These are phyloP conservation scores for Taphrina pruni DNA, from an alignment of 1,139 yeast genomes.

Conservation along the genomic window DNA sequence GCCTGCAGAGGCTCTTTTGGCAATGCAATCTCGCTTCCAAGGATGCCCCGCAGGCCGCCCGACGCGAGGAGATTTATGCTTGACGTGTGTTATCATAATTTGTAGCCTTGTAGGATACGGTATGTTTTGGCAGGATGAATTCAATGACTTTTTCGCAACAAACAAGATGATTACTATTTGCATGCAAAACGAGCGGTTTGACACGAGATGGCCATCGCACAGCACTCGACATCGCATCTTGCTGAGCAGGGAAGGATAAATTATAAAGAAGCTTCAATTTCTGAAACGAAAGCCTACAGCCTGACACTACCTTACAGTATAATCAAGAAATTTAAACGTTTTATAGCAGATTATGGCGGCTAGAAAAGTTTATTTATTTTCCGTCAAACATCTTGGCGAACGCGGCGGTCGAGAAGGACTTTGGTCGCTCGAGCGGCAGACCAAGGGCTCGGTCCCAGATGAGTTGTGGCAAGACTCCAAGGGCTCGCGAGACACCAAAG, in stretches of 20 bases:
- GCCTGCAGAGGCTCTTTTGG: constrained; percentile 84
- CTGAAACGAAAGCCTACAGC: not conserved
- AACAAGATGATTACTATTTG: too few relatives aligned
- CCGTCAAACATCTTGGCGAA: constrained; percentile 52
- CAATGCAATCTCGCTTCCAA: constrained; percentile 91
- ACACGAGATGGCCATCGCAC: too few relatives aligned
- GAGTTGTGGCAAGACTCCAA: constrained; percentile 68
- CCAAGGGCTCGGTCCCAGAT: constrained; percentile 67
- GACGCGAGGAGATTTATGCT: constrained; percentile 20
- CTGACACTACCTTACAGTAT: constrained; percentile 5
- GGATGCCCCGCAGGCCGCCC: constrained; percentile 59
- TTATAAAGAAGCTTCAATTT: constrained; percentile 1
- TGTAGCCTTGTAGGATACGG: not conserved
- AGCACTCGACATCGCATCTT: too few relatives aligned
- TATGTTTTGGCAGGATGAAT: not conserved
- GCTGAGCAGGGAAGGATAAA: not conserved
- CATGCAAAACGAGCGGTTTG: too few relatives aligned
- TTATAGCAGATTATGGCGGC: too few relatives aligned
- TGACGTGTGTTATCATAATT: too few relatives aligned
- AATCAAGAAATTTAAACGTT: too few relatives aligned
- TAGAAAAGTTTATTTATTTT: constrained; percentile 4
- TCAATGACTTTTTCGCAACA: too few relatives aligned
- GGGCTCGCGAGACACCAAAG: constrained; percentile 97
- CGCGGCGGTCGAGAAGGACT: constrained; percentile 59
- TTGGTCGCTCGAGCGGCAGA: constrained; percentile 68